A percentile compares a stretch with the other conserved stretches of the same genome.
Conservation (phyloP, 2,329 filamentous ascomycete genomes). For the Aspergillus felis region DNA sequence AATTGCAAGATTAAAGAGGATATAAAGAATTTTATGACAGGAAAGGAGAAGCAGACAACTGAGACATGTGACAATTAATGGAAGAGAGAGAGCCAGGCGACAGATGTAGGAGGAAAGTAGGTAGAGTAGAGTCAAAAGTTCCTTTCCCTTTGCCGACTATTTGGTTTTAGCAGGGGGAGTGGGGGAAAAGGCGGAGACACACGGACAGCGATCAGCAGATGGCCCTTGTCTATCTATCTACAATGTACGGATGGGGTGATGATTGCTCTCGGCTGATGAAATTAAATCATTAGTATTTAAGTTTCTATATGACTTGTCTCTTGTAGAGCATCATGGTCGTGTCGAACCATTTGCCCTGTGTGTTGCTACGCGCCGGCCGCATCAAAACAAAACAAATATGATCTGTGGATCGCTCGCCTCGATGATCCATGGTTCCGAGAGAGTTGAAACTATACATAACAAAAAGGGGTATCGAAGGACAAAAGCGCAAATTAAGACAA, state of each 20-base stretch:
- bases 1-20: neutral
- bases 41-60: neutral
- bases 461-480: neutral
- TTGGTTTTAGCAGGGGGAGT: neutral
- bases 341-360: too few relatives aligned
- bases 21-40: neutral
- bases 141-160: neutral
- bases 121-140: neutral
- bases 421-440: neutral
- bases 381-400: too few relatives aligned
- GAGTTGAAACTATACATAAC: neutral
- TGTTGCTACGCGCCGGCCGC: too few relatives aligned
- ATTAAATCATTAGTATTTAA: too few relatives aligned
- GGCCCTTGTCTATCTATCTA: too few relatives aligned
- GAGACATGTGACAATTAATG: neutral
- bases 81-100: neutral
- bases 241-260: too few relatives aligned
- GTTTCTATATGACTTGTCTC: too few relatives aligned
- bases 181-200: conserved; percentile 15
- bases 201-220: conserved; percentile 13
- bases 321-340: too few relatives aligned
- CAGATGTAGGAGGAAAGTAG: conserved; percentile 5
- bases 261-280: too few relatives aligned
- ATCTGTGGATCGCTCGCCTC: too few relatives aligned
- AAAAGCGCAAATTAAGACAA: neutral